Conservation (phyloP, 495 filamentous ascomycete genomes). For the Penicillium herquei region DNA sequence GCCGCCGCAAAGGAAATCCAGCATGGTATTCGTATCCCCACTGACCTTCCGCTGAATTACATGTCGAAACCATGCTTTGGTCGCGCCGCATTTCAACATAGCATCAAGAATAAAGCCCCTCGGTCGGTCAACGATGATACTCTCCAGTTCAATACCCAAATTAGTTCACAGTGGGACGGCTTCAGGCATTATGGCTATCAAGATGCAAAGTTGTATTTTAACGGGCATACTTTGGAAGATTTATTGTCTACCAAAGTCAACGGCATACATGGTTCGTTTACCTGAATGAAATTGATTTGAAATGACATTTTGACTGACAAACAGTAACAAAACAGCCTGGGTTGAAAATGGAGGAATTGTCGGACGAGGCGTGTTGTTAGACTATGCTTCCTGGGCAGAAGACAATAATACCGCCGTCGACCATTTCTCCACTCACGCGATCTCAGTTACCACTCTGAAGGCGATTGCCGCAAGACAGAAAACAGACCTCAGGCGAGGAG, state of each 20-base stretch:
- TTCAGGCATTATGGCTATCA: slow-evolving; percentile 16
- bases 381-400: slow-evolving; percentile 53
- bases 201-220: slow-evolving; percentile 6
- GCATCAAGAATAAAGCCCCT: slow-evolving; percentile 11
- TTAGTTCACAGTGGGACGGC: slow-evolving; percentile 16
- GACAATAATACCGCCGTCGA: slow-evolving; percentile 20
- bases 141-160: slow-evolving; percentile 13
- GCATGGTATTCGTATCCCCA: slow-evolving; percentile 26
- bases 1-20: slow-evolving; percentile 30
- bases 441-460: background rate
- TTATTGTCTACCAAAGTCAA: slow-evolving; percentile 6
- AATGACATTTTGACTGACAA: background rate
- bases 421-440: slow-evolving; percentile 4
- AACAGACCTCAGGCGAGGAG: slow-evolving; percentile 4
- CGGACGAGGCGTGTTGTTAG: slow-evolving; percentile 56
- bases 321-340: slow-evolving; percentile 25
- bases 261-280: slow-evolving; percentile 4
- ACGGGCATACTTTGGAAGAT: slow-evolving; percentile 1
- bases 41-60: slow-evolving; percentile 7
- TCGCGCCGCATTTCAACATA: slow-evolving; percentile 7
- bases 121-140: slow-evolving; percentile 16
- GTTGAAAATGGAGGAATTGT: slow-evolving; percentile 49
- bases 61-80: slow-evolving; percentile 11
- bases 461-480: slow-evolving; percentile 4
- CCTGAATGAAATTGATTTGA: background rate